Evolutionary conservation across 331 rosid genomes (phyloP).

Genomic region (Acacia pycnantha): DNA sequence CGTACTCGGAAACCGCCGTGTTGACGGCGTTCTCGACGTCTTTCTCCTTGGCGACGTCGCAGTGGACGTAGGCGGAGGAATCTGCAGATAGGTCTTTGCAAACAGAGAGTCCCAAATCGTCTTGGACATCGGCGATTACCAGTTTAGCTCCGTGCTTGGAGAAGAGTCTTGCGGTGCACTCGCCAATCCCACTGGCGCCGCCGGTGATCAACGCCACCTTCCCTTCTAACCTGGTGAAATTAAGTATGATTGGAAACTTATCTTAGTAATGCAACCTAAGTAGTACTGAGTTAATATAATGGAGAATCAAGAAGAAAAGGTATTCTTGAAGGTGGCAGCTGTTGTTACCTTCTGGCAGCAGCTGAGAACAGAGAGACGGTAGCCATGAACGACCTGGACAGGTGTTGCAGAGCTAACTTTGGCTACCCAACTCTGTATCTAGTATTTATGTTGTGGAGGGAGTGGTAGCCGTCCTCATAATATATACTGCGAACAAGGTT

Average conservation of each 20-base stretch:
- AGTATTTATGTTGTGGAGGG: background rate
- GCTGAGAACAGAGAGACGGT: background rate
- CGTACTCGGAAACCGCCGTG: background rate
- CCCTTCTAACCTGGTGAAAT: conserved; percentile 37
- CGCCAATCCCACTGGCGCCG: conserved; percentile 62
- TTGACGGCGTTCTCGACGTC: background rate
- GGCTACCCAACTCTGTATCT: too few species aligned
- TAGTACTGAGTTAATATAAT: background rate
- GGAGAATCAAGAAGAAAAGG: background rate
- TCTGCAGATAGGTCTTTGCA: background rate
- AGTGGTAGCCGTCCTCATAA: background rate
- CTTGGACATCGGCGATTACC: background rate
- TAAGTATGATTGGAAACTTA: background rate
- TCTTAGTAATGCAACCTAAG: background rate
- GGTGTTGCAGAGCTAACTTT: background rate
- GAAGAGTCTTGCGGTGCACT: conserved; percentile 41
- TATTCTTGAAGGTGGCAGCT: background rate
- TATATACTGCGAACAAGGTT: too few species aligned
- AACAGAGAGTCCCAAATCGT: background rate
- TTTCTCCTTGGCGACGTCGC: background rate
- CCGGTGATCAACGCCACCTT: conserved; percentile 62
- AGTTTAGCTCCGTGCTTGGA: background rate
- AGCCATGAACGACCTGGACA: background rate
- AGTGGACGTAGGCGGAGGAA: background rate
- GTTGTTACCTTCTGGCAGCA: background rate